These are phyloP conservation scores for Stagonosporopsis tanaceti DNA, from an alignment of 2,329 filamentous ascomycete genomes.

Conservation along the genomic window DNA sequence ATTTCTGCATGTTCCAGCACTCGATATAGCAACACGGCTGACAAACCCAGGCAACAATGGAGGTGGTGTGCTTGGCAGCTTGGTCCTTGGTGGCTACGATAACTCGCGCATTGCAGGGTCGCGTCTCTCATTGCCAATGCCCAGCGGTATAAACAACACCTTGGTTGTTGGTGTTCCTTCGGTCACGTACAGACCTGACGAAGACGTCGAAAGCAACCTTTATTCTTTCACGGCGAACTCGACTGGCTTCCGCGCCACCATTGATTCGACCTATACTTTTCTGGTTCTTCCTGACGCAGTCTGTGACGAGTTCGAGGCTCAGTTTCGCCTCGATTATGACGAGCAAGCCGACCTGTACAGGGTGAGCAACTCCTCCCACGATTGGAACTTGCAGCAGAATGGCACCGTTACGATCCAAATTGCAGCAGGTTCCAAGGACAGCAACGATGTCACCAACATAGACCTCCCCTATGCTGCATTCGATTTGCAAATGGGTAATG, in stretches of 20 bases:
- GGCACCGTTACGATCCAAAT: slow-evolving; percentile 39
- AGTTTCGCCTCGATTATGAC: slow-evolving; percentile 49
- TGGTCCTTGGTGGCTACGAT: slow-evolving; percentile 55
- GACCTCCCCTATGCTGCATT: slow-evolving; percentile 42
- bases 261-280: slow-evolving; percentile 51
- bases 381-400: slow-evolving; percentile 34
- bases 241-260: slow-evolving; percentile 26
- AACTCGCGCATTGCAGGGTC: slow-evolving; percentile 33
- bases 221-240: background rate
- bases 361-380: slow-evolving; percentile 37
- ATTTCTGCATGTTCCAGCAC: background rate
- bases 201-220: slow-evolving; percentile 2
- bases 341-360: slow-evolving; percentile 43
- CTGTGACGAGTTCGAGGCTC: slow-evolving; percentile 48
- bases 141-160: background rate
- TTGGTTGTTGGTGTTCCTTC: slow-evolving; percentile 30
- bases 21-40: background rate
- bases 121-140: slow-evolving; percentile 29
- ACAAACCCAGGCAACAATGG: slow-evolving; percentile 34
- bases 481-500: slow-evolving; percentile 24
- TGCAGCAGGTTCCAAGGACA: slow-evolving; percentile 4
- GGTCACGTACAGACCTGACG: slow-evolving; percentile 31
- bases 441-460: slow-evolving; percentile 31
- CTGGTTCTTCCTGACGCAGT: slow-evolving; percentile 42
- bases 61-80: slow-evolving; percentile 37